A percentile compares a stretch with the other conserved stretches of the same genome.
Evolutionary conservation across 495 filamentous ascomycete species (phyloP).

Genomic region (Aspergillus cristatus): DNA sequence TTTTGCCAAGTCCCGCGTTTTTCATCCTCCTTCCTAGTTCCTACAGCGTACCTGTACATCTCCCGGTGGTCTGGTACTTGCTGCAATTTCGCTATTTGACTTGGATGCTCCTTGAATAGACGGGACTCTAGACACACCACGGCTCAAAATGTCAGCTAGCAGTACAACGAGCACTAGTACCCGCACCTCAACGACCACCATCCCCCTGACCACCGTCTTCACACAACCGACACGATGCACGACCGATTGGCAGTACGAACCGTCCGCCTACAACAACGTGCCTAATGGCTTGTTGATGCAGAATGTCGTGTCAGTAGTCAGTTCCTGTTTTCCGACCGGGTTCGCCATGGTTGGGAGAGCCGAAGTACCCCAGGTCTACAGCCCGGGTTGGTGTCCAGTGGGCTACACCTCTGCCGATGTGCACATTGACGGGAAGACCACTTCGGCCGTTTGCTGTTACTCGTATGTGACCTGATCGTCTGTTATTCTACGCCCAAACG

Average conservation of each 20-base stretch:
- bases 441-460: slow-evolving; percentile 12
- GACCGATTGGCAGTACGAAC: slow-evolving; percentile 11
- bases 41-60: too few species aligned
- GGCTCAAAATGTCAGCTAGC: too few species aligned
- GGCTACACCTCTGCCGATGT: slow-evolving; percentile 14
- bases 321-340: slow-evolving; percentile 9
- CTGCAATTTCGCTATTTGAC: too few species aligned
- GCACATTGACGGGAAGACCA: slow-evolving; percentile 1
- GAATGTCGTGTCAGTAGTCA: slow-evolving; percentile 7
- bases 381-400: slow-evolving; percentile 12
- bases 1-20: too few species aligned
- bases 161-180: too few species aligned
- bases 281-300: slow-evolving; percentile 9
- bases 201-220: slow-evolving; percentile 11
- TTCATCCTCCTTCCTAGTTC: too few species aligned
- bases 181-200: neutral
- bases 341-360: slow-evolving; percentile 4
- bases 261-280: slow-evolving; percentile 1
- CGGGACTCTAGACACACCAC: too few species aligned
- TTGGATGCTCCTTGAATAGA: too few species aligned
- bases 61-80: too few species aligned
- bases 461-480: too few species aligned
- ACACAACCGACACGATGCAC: slow-evolving; percentile 10
- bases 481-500: too few species aligned
- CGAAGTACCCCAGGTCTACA: slow-evolving; percentile 1